phyloP scores from a whole-genome alignment of 208 protist species.

The Wallacemonas sp. region DNA sequence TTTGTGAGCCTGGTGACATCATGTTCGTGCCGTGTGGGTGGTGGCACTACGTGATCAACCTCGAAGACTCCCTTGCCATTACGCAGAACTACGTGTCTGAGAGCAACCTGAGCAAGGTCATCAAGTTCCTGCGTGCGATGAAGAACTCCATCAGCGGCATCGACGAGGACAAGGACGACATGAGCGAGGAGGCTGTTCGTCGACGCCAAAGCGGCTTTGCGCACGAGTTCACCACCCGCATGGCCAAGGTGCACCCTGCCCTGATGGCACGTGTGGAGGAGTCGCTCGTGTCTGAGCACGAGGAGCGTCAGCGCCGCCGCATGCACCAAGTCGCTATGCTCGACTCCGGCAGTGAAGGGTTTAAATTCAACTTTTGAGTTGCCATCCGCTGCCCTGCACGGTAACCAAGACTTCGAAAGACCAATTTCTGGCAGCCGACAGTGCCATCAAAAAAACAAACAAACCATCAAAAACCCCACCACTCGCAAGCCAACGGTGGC shows the following conservation, averaged over 20 bases:
- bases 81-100: constrained; percentile 92
- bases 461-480: constrained; percentile 1
- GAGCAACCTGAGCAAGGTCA: constrained; percentile 68
- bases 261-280: constrained; percentile 61
- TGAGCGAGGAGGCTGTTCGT: constrained; percentile 40
- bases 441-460: no score
- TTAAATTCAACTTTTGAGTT: constrained; percentile 71
- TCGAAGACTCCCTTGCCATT: constrained; percentile 84
- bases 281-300: constrained; percentile 47
- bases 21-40: constrained; percentile 90
- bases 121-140: constrained; percentile 85
- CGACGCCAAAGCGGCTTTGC: constrained; percentile 54
- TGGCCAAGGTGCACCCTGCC: constrained; percentile 51
- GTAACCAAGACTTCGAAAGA: constrained; percentile 2
- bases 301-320: constrained; percentile 46
- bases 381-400: neutral
- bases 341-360: constrained; percentile 56
- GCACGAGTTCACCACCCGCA: constrained; percentile 60
- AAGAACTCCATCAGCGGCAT: constrained; percentile 86
- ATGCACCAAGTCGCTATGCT: constrained; percentile 50
- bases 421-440: no score
- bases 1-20: constrained; percentile 87
- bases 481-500: no score
- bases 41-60: constrained; percentile 92
- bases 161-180: constrained; percentile 74